Evolutionary conservation across 306 rosid genomes (phyloP).

Genomic region (Lagenaria siceraria): DNA sequence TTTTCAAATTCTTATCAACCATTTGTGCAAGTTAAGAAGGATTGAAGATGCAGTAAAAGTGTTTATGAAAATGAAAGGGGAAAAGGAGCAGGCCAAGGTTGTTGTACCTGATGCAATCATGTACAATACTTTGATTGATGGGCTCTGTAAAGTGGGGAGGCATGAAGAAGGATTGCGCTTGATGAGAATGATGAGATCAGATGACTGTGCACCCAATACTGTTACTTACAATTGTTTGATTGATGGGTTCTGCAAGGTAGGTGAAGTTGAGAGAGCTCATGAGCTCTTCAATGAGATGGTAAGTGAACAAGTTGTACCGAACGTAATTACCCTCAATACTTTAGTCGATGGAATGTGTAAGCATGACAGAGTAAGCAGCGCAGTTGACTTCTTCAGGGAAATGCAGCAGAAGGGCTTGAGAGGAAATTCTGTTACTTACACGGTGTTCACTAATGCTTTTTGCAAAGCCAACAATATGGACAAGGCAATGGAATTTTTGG

Average conservation of each 20-base stretch:
- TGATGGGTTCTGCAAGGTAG: conserved; percentile 55
- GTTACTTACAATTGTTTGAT: conserved; percentile 68
- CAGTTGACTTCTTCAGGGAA: conserved; percentile 45
- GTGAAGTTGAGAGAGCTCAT: conserved; percentile 40
- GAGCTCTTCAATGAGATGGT: conserved; percentile 49
- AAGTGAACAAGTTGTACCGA: conserved; percentile 33
- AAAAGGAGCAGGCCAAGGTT: conserved; percentile 11
- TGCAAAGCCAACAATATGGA: conserved; percentile 54
- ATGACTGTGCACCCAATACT: conserved; percentile 27
- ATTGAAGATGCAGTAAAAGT: conserved; percentile 50
- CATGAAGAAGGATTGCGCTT: conserved; percentile 56
- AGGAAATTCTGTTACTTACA: conserved; percentile 46
- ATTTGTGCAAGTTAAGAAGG: conserved; percentile 60
- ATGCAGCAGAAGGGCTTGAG: conserved; percentile 46
- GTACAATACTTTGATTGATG: conserved; percentile 64
- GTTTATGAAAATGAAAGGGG: conserved; percentile 40
- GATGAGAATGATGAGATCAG: conserved; percentile 53
- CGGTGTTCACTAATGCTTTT: conserved; percentile 45
- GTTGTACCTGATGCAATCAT: conserved; percentile 47
- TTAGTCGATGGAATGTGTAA: conserved; percentile 65
- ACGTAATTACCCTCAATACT: conserved; percentile 52
- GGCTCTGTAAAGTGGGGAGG: conserved; percentile 78
- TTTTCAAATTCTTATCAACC: conserved; percentile 48
- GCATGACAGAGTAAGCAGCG: conserved; percentile 38
- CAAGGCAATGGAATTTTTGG: conserved; percentile 52